A percentile compares a stretch with the other conserved stretches of the same genome.
Evolutionary conservation across 495 filamentous ascomycete genomes (phyloP).

Genomic region (Penicillium samsonianum): DNA sequence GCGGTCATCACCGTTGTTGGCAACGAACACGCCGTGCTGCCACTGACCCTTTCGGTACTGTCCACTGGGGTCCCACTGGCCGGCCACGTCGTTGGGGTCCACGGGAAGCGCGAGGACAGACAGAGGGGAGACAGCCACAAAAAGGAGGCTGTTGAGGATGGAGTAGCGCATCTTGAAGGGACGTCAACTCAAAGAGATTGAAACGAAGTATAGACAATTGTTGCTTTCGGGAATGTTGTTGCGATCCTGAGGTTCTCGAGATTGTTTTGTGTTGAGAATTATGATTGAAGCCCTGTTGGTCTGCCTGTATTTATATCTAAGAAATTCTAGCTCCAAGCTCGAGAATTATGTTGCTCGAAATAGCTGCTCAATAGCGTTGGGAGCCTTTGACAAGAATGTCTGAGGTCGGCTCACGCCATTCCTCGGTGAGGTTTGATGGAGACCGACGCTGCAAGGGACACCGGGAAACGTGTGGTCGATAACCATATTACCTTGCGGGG

Average conservation of each 20-base stretch:
- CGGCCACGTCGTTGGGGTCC: constrained; percentile 26
- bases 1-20: constrained; percentile 15
- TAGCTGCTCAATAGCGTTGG: constrained; percentile 36
- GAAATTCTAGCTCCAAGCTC: constrained; percentile 10
- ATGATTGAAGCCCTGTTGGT: constrained; percentile 10
- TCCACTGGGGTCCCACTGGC: constrained; percentile 27
- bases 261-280: constrained; percentile 21
- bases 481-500: constrained; percentile 28
- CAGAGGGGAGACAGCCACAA: constrained; percentile 29
- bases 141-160: constrained; percentile 27
- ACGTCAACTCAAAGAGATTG: background rate
- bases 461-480: constrained; percentile 21
- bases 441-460: constrained; percentile 52
- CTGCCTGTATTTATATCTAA: constrained; percentile 27
- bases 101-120: constrained; percentile 28
- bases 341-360: constrained; percentile 19
- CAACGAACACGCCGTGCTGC: constrained; percentile 21
- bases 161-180: constrained; percentile 27
- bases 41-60: constrained; percentile 31
- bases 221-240: background rate
- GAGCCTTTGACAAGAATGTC: constrained; percentile 37
- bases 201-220: background rate
- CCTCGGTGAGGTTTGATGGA: constrained; percentile 21
- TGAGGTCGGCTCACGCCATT: constrained; percentile 39
- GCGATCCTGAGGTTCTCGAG: constrained; percentile 10